Base-by-base conservation (phyloP, 257 asterid species). In the Verbascum thapsus region DNA sequence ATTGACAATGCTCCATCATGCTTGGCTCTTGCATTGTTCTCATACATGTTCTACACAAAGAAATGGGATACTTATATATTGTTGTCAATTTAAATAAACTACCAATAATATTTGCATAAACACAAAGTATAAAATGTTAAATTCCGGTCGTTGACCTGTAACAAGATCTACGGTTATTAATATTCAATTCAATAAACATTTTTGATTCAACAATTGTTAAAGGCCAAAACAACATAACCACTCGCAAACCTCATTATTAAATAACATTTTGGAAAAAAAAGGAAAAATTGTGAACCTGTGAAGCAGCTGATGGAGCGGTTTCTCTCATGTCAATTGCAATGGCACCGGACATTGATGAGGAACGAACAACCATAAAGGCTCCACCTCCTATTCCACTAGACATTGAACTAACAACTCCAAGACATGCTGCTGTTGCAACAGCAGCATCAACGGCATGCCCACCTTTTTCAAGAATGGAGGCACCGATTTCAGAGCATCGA, bases 371-470 rank as follows among this genome's bases (percentile, higher is more conserved):
- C 98, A 91, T 88, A 70, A 88, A 88, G 30, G 67, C 94, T 7
- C 96, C 98, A 8, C 98, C 98, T 10, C 98, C 98, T 1, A 91
- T 82, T 30, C 96, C 98, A 65, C 98, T 88, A 8, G 91, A 76
- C 73, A 69, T 61, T 0, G 90, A 91, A 58, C 80, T 68, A 42
- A 91, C 91, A 23, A 88, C 98, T 7, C 98, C 98, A 2, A 91
- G 83, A 71, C 98, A 91, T 0, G 84, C 20, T 2, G 96, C 91
- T 8, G 91, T 76, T 1, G 96, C 91, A 47, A 91, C 94, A 16
- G 96, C 80, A 44, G 96, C 98, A 82, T 88, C 98, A 54, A 91
- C 89, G 2, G 96, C 98, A 67, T 91, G 95, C 8, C 98, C 98
- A 0, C 89, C 96, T 48, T 60, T 74, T 72, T 76, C 77, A 7